A percentile compares a stretch with the other conserved stretches of the same genome.
Evolutionary conservation across 2,329 filamentous ascomycete species (phyloP).

Genomic region (Xylaria sp.): DNA sequence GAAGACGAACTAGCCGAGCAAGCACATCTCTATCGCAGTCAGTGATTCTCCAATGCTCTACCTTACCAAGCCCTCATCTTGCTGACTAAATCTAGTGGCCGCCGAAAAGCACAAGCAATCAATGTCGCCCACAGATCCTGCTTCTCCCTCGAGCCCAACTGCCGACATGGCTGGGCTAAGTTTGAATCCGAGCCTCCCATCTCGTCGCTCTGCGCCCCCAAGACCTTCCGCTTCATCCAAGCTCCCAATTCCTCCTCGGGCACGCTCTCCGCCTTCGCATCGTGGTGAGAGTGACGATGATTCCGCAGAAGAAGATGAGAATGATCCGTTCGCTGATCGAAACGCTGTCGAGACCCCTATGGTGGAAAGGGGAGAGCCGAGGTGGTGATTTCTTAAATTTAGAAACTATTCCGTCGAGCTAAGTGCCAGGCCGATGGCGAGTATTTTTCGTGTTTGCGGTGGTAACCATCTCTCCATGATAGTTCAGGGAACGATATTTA

Average conservation of each 20-base stretch:
- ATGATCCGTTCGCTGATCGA: constrained; percentile 86
- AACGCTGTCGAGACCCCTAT: constrained; percentile 69
- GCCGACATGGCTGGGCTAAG: constrained; percentile 59
- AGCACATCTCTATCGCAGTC: constrained; percentile 72
- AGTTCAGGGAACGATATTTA: constrained; percentile 1
- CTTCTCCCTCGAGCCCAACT: constrained; percentile 50
- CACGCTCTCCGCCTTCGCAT: constrained; percentile 57
- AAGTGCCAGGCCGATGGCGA: not conserved
- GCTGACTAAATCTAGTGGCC: constrained; percentile 59
- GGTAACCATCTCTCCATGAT: not conserved
- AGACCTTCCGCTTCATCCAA: constrained; percentile 59
- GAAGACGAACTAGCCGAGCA: constrained; percentile 76
- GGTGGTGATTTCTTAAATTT: constrained; percentile 45
- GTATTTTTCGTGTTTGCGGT: not conserved
- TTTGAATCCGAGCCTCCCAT: constrained; percentile 53
- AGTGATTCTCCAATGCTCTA: constrained; percentile 37
- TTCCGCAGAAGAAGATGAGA: constrained; percentile 77
- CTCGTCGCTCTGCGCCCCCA: constrained; percentile 60
- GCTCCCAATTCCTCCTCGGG: constrained; percentile 63
- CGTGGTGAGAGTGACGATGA: constrained; percentile 66
- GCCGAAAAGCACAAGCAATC: constrained; percentile 63
- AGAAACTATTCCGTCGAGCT: not conserved
- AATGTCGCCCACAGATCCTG: constrained; percentile 53
- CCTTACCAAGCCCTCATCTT: constrained; percentile 29
- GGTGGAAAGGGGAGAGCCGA: constrained; percentile 54